phyloP scores from a whole-genome alignment of 495 filamentous ascomycete genomes.

The Pseudevernia furfuracea region DNA sequence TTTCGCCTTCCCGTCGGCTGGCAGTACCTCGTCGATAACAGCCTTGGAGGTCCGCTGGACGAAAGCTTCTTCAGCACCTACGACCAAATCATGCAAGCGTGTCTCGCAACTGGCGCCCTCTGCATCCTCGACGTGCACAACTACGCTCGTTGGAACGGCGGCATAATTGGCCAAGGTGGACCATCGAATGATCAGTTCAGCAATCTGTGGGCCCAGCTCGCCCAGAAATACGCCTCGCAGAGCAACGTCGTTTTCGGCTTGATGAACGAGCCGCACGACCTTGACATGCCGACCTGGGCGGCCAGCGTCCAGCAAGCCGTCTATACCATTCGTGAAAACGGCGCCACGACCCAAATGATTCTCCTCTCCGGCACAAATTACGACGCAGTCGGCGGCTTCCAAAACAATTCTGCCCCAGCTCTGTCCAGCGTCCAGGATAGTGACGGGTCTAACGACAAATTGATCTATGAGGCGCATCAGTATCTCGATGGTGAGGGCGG shows the following conservation, averaged over 20 bases:
- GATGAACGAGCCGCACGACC: constrained; percentile 54
- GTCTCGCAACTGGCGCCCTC: constrained; percentile 43
- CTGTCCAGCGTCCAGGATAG: constrained; percentile 44
- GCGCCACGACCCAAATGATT: constrained; percentile 46
- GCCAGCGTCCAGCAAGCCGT: constrained; percentile 46
- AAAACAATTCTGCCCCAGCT: constrained; percentile 36
- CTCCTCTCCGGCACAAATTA: constrained; percentile 32
- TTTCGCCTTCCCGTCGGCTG: constrained; percentile 48
- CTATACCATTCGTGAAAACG: constrained; percentile 48
- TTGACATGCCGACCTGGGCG: constrained; percentile 43
- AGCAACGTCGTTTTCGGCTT: constrained; percentile 49
- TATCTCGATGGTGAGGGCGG: constrained; percentile 53
- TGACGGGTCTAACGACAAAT: constrained; percentile 42
- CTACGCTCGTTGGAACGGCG: constrained; percentile 51
- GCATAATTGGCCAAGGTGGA: constrained; percentile 42
- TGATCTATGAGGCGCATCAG: constrained; percentile 48
- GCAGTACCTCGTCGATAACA: constrained; percentile 46
- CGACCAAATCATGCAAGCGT: constrained; percentile 49
- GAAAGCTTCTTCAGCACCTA: constrained; percentile 42
- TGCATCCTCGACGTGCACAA: constrained; percentile 55
- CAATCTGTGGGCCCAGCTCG: constrained; percentile 48
- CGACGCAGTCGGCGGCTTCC: constrained; percentile 36
- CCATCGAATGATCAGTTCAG: constrained; percentile 44
- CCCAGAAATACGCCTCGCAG: constrained; percentile 41
- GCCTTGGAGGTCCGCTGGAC: constrained; percentile 41